These are phyloP conservation scores for Martiniozyma asiatica DNA, from an alignment of 1,139 yeast species.

Conservation along the genomic window DNA sequence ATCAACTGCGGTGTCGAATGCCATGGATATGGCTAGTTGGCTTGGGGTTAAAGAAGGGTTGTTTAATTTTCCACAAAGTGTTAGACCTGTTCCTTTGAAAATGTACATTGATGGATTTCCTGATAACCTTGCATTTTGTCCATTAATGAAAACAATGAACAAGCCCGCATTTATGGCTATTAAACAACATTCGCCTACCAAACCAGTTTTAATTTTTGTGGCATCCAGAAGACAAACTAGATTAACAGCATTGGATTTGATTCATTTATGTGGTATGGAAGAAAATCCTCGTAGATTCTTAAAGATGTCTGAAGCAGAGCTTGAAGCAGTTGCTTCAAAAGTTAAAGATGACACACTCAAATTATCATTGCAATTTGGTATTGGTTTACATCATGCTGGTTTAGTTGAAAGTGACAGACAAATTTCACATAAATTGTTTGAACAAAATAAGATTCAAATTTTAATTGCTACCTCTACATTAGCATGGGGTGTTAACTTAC, in stretches of 20 bases:
- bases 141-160: constrained; percentile 96
- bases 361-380: constrained; percentile 83
- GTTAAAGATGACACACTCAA: constrained; percentile 86
- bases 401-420: constrained; percentile 82
- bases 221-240: constrained; percentile 97
- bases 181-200: constrained; percentile 84
- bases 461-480: constrained; percentile 89
- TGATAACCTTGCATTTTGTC: constrained; percentile 86
- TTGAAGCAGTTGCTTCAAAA: constrained; percentile 44
- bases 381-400: constrained; percentile 97
- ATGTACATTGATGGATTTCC: constrained; percentile 98
- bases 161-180: constrained; percentile 96
- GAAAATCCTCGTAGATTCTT: constrained; percentile 83
- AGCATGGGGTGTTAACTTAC: constrained; percentile 96
- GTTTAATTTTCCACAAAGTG: constrained; percentile 89
- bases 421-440: constrained; percentile 78
- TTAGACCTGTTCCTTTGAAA: constrained; percentile 93
- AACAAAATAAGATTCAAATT: constrained; percentile 75
- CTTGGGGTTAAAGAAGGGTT: constrained; percentile 80
- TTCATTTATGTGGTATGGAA: constrained; percentile 90
- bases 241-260: constrained; percentile 83
- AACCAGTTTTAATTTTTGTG: constrained; percentile 89
- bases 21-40: constrained; percentile 98
- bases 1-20: constrained; percentile 97
- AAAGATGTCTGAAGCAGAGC: constrained; percentile 64